Base-by-base conservation (phyloP, 768 basidiomycete genomes). In the Tricholoma sp. region DNA sequence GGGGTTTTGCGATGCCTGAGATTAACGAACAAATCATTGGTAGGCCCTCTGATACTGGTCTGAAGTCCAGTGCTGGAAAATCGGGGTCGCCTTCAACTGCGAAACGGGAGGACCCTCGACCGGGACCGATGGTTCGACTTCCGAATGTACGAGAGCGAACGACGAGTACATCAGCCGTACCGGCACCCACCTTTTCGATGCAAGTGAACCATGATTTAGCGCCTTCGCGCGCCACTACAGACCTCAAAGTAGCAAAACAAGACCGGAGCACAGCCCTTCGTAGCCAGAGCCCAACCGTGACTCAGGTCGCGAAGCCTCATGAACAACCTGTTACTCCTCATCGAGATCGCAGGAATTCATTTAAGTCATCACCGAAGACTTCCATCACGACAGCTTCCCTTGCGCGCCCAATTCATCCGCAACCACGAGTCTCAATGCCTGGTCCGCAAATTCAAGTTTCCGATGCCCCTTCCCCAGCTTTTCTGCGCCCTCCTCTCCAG, bases 331-430 rank as follows among this genome's bases (percentile, higher is more conserved):
- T 61, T 42, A 70, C 66, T 3, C 67, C 73, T 59, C 65, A 64
- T 11, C 59, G 66, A 54, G 61, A 63, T 18, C 59, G 65, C 28
- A 49, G 60, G 52, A 18, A 51, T 61, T 42, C 47, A 29, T 58
- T 64, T 47, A 63, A 72, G 24, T 66, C 76, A 32, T 63, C 74
- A 1, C 64, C 68, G 20, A 73, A 72, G 48, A 66, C 76, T 11
- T 57, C 69, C n/a, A 63, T 78, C 20, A 57, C 66, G 9, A 66
- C 74, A 29, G 71, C 77, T 34, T 75, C 78, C 36, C 74, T 85
- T 18, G 78, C 82, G 9, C 76, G 83, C 53, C 77, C 83, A 9
- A 76, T 83, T 47, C 77, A 76, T 52, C 82, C 82, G 7, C 71
- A 73, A 47, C 74, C 78, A 4, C 79, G 80, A 18, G 62, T 72